Conservation (phyloP, 306 rosid species). For the Mimosa bimucronata region DNA sequence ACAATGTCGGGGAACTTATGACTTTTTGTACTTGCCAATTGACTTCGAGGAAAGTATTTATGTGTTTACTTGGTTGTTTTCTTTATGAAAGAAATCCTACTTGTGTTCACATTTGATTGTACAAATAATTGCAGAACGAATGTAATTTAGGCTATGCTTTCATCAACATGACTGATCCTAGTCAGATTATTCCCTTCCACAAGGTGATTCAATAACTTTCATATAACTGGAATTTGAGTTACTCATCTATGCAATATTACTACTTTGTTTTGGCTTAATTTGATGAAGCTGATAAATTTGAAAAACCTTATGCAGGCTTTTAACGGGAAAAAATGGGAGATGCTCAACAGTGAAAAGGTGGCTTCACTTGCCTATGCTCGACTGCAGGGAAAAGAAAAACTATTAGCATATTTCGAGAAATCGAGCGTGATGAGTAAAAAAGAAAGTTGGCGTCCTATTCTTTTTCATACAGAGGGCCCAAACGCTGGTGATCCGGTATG, state of each 20-base stretch:
- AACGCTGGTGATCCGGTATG: conserved; percentile 85
- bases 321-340: conserved; percentile 90
- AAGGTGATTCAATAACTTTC: conserved; percentile 53
- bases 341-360: conserved; percentile 91
- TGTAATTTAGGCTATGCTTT: conserved; percentile 93
- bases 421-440: conserved; percentile 85
- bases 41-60: conserved; percentile 74
- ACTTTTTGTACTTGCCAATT: conserved; percentile 87
- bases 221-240: conserved; percentile 7
- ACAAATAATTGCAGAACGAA: conserved; percentile 67
- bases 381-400: conserved; percentile 84
- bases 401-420: conserved; percentile 81
- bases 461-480: conserved; percentile 84
- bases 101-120: conserved; percentile 44
- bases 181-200: conserved; percentile 76
- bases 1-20: conserved; percentile 82
- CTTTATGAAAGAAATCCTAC: conserved; percentile 11
- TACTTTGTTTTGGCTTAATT: conserved; percentile 2
- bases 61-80: conserved; percentile 33
- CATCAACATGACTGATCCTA: conserved; percentile 85
- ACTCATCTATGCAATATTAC: conserved; percentile 21
- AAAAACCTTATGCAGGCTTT: conserved; percentile 67
- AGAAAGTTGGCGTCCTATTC: conserved; percentile 88
- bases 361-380: conserved; percentile 87
- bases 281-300: conserved; percentile 35